phyloP scores from a whole-genome alignment of 768 basidiomycete genomes.

The Coprinellus micaceus region DNA sequence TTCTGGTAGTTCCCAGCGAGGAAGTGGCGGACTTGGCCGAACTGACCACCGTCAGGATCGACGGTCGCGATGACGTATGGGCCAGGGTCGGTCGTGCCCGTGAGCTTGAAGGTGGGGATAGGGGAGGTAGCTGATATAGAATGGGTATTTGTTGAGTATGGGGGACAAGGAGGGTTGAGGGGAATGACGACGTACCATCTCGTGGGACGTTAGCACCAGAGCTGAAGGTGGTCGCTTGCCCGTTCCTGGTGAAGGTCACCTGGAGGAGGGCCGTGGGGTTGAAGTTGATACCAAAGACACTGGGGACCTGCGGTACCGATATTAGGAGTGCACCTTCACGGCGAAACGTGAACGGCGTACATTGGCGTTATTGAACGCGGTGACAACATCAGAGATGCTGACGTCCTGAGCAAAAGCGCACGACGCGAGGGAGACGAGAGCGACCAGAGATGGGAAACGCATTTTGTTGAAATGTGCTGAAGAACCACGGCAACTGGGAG shows the following conservation, averaged over 20 bases:
- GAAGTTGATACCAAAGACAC: constrained; percentile 20
- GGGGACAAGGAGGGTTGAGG: background rate
- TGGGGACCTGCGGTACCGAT: constrained; percentile 20
- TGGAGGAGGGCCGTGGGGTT: constrained; percentile 26
- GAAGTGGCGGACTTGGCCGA: constrained; percentile 41
- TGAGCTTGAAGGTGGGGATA: constrained; percentile 29
- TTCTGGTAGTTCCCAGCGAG: constrained; percentile 34
- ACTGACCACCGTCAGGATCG: constrained; percentile 40
- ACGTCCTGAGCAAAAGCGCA: constrained; percentile 20
- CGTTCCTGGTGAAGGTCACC: constrained; percentile 22
- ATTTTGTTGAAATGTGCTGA: background rate
- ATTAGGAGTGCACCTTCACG: background rate
- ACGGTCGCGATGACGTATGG: constrained; percentile 40
- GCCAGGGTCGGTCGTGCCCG: constrained; percentile 25
- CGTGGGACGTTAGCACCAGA: constrained; percentile 24
- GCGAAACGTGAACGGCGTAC: constrained; percentile 9
- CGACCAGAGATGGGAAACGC: constrained; percentile 9
- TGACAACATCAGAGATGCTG: constrained; percentile 18
- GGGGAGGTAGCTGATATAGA: constrained; percentile 29
- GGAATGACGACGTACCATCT: constrained; percentile 17
- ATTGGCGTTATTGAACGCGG: constrained; percentile 22
- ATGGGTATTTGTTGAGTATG: background rate
- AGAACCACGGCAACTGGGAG: background rate
- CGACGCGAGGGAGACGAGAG: constrained; percentile 3
- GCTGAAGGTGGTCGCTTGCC: constrained; percentile 19